These are phyloP conservation scores for Diaporthe ampelina DNA, from an alignment of 2,329 filamentous ascomycete genomes.

Conservation along the genomic window DNA sequence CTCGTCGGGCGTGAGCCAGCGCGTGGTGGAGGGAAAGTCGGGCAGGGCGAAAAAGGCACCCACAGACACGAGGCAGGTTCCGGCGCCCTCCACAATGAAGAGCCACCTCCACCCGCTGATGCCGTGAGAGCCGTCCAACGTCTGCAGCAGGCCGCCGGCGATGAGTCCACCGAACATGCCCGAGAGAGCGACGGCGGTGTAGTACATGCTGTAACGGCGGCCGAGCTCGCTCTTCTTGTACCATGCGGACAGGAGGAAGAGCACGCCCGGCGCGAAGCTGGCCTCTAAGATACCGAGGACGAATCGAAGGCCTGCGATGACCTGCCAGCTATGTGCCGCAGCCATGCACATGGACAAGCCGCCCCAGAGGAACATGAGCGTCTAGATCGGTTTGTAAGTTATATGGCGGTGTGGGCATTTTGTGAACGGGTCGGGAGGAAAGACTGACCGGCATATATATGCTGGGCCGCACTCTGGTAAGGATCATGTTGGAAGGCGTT, in stretches of 20 bases:
- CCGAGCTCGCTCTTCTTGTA: conserved; percentile 56
- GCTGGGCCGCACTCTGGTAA: conserved; percentile 58
- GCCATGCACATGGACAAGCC: conserved; percentile 55
- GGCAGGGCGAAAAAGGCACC: conserved; percentile 27
- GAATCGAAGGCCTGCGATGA: conserved; percentile 53
- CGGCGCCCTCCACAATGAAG: conserved; percentile 35
- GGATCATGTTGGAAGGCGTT: conserved; percentile 60
- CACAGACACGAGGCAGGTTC: conserved; percentile 20
- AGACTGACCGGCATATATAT: conserved; percentile 50
- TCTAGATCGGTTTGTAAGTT: not conserved
- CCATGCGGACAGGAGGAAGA: conserved; percentile 75
- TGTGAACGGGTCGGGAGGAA: not conserved
- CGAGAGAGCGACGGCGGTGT: conserved; percentile 44
- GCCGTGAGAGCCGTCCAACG: conserved; percentile 25
- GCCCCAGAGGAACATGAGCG: conserved; percentile 57
- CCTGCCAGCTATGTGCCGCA: conserved; percentile 51
- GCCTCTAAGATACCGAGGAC: conserved; percentile 68
- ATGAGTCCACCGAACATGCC: conserved; percentile 65
- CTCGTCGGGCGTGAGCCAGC: conserved; percentile 36
- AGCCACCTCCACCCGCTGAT: conserved; percentile 35
- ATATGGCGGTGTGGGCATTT: not conserved
- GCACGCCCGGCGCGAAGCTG: conserved; percentile 69
- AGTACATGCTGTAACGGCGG: conserved; percentile 33
- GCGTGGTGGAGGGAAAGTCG: conserved; percentile 37
- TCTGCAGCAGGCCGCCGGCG: conserved; percentile 61